Percentiles rank a stretch among this genome's conserved stretches.
phyloP scores from a whole-genome alignment of 768 basidiomycete species.

The Pholiota microspora region DNA sequence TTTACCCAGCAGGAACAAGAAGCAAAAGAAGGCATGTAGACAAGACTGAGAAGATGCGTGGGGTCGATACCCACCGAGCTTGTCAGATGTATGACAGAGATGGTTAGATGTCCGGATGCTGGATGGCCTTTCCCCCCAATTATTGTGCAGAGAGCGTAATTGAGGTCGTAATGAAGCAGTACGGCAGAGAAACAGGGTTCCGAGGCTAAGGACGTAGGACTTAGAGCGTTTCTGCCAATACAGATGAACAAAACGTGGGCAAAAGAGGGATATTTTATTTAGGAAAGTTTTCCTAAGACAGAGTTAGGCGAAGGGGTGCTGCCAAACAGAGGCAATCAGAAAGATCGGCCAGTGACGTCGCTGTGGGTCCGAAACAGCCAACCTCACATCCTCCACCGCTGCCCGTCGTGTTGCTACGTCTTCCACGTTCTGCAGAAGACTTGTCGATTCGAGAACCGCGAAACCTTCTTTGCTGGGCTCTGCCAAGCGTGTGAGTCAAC shows the following conservation, averaged over 20 bases:
- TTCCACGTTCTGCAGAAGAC: not conserved
- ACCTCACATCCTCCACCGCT: not conserved
- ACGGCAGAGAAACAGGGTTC: not conserved
- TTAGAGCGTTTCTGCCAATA: constrained; percentile 15
- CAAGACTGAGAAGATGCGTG: not conserved
- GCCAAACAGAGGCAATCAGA: constrained; percentile 1
- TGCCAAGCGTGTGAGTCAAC: constrained; percentile 5
- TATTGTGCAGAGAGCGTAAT: constrained; percentile 3
- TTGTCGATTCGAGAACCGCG: not conserved
- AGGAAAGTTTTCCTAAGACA: constrained; percentile 5
- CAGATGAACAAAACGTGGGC: constrained; percentile 10
- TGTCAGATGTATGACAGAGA: not conserved
- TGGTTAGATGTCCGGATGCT: constrained; percentile 1
- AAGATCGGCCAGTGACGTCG: constrained; percentile 3
- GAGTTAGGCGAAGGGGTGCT: not conserved
- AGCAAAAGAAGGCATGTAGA: not conserved
- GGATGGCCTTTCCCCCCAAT: not conserved
- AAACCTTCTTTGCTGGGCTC: not conserved
- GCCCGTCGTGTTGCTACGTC: not conserved
- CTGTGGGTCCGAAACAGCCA: constrained; percentile 1
- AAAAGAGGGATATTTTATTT: not conserved
- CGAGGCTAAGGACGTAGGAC: constrained; percentile 10
- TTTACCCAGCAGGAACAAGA: constrained; percentile 2
- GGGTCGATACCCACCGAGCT: not conserved
- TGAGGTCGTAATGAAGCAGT: not conserved